Conservation (phyloP, 176 grass and related monocot genomes). For the Areca catechu region DNA sequence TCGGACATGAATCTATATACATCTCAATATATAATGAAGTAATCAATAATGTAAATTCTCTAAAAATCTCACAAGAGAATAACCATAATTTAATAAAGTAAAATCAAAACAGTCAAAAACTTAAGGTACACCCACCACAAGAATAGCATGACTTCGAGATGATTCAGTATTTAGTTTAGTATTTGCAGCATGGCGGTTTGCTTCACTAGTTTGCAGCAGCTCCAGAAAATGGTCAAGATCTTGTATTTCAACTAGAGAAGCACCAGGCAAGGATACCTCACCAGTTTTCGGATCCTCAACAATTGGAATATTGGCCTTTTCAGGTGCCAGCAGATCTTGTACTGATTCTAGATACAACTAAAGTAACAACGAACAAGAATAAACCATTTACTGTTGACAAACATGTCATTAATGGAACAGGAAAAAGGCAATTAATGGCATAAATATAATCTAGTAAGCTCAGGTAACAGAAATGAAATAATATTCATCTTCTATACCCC, state of each 20-base stretch:
- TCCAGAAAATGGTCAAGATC: slow-evolving; percentile 69
- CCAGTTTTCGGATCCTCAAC: slow-evolving; percentile 80
- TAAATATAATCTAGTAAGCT: too few relatives aligned
- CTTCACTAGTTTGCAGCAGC: slow-evolving; percentile 79
- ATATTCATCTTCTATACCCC: too few relatives aligned
- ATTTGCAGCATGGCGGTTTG: slow-evolving; percentile 87
- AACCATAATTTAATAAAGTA: too few relatives aligned
- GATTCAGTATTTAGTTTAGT: slow-evolving; percentile 98
- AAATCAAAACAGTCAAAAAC: too few relatives aligned
- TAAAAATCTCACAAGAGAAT: neutral
- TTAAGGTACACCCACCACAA: slow-evolving; percentile 45
- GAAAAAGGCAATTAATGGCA: too few relatives aligned
- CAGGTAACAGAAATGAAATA: too few relatives aligned
- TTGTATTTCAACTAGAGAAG: slow-evolving; percentile 65
- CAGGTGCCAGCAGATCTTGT: slow-evolving; percentile 87
- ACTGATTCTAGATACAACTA: slow-evolving; percentile 88
- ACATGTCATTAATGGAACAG: slow-evolving; percentile 29
- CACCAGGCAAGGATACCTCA: slow-evolving; percentile 73
- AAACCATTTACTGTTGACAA: slow-evolving; percentile 24
- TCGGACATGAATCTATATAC: slow-evolving; percentile 63
- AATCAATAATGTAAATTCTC: neutral
- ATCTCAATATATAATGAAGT: slow-evolving; percentile 8
- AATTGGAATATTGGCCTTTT: slow-evolving; percentile 82
- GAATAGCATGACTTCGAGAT: slow-evolving; percentile 95
- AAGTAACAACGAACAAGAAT: slow-evolving; percentile 23